Base-by-base conservation (phyloP, 352 stramenopile species). In the Hyaloperonospora arabidopsidis region DNA sequence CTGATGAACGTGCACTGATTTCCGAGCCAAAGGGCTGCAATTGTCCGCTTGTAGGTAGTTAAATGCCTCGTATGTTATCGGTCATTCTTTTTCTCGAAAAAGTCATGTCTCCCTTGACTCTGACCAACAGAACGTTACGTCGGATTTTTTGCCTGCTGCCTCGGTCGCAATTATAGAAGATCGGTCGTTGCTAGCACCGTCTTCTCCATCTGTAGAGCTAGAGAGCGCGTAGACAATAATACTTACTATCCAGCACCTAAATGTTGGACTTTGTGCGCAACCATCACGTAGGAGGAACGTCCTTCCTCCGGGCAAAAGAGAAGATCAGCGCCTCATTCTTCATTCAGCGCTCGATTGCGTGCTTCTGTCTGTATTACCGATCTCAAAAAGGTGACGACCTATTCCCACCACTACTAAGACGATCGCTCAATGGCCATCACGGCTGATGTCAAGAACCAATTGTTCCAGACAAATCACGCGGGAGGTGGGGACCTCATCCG, bases 371-470 rank as follows among this genome's bases (percentile, higher is more conserved):
- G n/a, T 34, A 10, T 15, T 18, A 41, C 35, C n/a, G n/a, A n/a
- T 45, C 38, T 7, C 17, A 39, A 4, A 5, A 39, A 13, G 14
- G 34, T 15, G 34, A 23, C 38, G 12, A 17, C 11, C 38, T 5
- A 22, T 21, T 18, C 15, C 6, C 6, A 21, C 15, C 2, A 21
- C 38, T 14, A 22, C 10, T 5, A 44, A n/a, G 10, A 17, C 15
- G 5, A 22, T 14, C 15, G 19, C 17, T 5, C 21, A 19, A 76
- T 77, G 68, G 63, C 68, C n/a, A 77, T 77, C 54, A 74, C 68
- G 7, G 62, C 65, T 12, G 65, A 77, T 51, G 68, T 77, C 59
- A 77, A 74, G 54, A 77, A 34, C 53, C 68, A 77, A 65, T 61
- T 77, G 43, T 77, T 77, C 59, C 64, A 57, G 41, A 53, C 49